Evolutionary conservation across 345 rosid genomes (phyloP), one percentile per base, ranked within the genome.

Genomic region (Moricandia arvensis): DNA sequence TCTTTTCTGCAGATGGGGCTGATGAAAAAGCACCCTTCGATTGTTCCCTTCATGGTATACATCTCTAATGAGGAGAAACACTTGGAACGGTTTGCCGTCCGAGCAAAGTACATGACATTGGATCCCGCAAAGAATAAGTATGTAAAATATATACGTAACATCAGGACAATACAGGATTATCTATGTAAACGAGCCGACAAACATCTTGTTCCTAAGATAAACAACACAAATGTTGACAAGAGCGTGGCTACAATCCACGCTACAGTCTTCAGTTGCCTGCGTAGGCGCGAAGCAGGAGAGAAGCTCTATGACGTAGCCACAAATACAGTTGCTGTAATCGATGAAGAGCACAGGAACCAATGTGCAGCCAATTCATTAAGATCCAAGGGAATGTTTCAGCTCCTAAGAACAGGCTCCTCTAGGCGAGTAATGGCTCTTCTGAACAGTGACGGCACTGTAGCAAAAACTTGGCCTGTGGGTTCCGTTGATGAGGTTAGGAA

Each of bases 231-330:
- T 71, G 99, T 96, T 2, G 99, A 96, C 80, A 90, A 83, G 83
- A 96, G 99, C 43, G 99, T 96, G 72, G 99, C 99, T 8, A 86
- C 91, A 53, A 96, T 96, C 79, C 99, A 96, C 68, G 99, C 99
- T 7, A 93, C 97, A 0, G 93, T 96, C 71, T 96, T 96, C 79
- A 85, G 99, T 79, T 87, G 96, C 81, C 92, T 96, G 33, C 96
- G 99, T 55, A 88, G 96, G 82, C 89, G 87, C 21, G 97, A 93
- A 80, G 81, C 84, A 53, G 98, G 96, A 26, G 99, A 96, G 69
- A 85, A 84, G 49, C 97, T 93, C 70, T 96, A 88, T 65, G 99
- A 93, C 80, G 74, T 87, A 21, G 68, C 85, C 6, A 96, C 91
- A 34, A 91, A 93, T 66, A 96, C 96, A 0, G 96, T 93, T 73